Conservation (phyloP, 2,329 filamentous ascomycete genomes). For the Coleophoma eucalyptorum region DNA sequence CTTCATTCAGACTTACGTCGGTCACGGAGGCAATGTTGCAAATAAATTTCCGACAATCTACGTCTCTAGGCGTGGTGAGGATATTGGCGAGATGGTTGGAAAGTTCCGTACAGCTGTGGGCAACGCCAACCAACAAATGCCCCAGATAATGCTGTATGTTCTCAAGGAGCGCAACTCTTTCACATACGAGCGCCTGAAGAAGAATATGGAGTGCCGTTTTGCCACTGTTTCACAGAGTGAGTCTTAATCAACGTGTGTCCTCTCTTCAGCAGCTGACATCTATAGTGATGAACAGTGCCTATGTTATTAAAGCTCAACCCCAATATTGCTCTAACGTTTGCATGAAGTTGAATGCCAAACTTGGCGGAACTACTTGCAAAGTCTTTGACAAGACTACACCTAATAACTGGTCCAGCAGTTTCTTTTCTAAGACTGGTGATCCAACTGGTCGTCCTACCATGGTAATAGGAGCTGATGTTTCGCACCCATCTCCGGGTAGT, state of each 20-base stretch:
- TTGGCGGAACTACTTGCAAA: conserved; percentile 73
- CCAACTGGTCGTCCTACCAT: conserved; percentile 45
- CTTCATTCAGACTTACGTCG: conserved; percentile 57
- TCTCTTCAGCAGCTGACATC: no score
- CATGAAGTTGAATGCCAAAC: conserved; percentile 96
- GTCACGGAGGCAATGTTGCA: conserved; percentile 55
- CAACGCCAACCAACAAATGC: conserved; percentile 27
- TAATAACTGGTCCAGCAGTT: no score
- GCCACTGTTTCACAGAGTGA: conserved; percentile 72
- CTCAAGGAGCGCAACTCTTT: conserved; percentile 67
- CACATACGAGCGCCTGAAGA: conserved; percentile 83
- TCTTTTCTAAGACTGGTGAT: background rate
- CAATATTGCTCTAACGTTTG: conserved; percentile 93
- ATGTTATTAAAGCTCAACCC: conserved; percentile 64
- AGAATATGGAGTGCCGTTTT: conserved; percentile 78
- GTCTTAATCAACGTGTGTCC: conserved; percentile 1
- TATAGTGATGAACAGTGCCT: conserved; percentile 63
- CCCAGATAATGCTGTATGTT: conserved; percentile 79
- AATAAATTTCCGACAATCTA: conserved; percentile 40
- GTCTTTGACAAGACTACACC: conserved; percentile 4
- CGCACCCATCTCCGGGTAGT: conserved; percentile 71
- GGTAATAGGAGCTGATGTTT: conserved; percentile 87
- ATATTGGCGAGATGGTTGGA: conserved; percentile 10
- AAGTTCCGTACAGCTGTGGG: conserved; percentile 13
- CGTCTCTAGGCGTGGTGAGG: background rate